A percentile compares a stretch with the other conserved stretches of the same genome.
Conservation (phyloP, 2,329 filamentous ascomycete species). For the Ophiostoma montium region DNA sequence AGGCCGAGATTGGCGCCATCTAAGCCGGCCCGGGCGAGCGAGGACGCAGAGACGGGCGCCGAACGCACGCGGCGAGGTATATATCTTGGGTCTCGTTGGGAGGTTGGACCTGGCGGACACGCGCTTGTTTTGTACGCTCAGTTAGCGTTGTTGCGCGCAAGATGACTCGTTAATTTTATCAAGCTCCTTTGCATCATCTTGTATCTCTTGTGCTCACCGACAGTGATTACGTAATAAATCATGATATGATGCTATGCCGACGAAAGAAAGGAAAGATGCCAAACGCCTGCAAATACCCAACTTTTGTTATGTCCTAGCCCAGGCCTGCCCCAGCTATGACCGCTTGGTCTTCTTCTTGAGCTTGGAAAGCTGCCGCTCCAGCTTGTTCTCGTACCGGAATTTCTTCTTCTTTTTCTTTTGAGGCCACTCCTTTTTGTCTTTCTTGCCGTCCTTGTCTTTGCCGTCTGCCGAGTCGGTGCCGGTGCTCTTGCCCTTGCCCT, state of each 20-base stretch:
- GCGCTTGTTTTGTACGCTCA: constrained; percentile 6
- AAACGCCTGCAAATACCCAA: too few relatives aligned
- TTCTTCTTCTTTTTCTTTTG: constrained; percentile 73
- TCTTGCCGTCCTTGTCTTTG: constrained; percentile 7
- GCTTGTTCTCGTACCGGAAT: constrained; percentile 84
- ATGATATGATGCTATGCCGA: too few relatives aligned
- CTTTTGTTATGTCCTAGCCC: too few relatives aligned
- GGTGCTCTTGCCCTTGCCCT: neutral
- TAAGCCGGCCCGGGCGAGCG: constrained; percentile 30
- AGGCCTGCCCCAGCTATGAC: neutral
- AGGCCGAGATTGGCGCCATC: constrained; percentile 85
- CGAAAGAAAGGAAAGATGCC: too few relatives aligned
- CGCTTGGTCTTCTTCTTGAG: constrained; percentile 48
- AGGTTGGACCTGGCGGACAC: neutral
- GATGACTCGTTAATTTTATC: neutral
- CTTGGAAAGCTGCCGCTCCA: constrained; percentile 54
- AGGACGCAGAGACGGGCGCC: neutral
- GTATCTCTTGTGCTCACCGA: neutral
- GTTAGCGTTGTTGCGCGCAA: constrained; percentile 7
- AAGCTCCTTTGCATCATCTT: neutral
- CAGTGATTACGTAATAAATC: neutral
- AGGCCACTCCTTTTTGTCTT: constrained; percentile 32
- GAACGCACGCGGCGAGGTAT: constrained; percentile 1
- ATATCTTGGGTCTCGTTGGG: constrained; percentile 7
- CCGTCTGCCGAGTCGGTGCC: constrained; percentile 5